A percentile compares a stretch with the other conserved stretches of the same genome.
Conservation (phyloP, 2,329 filamentous ascomycete genomes). For the Fusarium hainanense region DNA sequence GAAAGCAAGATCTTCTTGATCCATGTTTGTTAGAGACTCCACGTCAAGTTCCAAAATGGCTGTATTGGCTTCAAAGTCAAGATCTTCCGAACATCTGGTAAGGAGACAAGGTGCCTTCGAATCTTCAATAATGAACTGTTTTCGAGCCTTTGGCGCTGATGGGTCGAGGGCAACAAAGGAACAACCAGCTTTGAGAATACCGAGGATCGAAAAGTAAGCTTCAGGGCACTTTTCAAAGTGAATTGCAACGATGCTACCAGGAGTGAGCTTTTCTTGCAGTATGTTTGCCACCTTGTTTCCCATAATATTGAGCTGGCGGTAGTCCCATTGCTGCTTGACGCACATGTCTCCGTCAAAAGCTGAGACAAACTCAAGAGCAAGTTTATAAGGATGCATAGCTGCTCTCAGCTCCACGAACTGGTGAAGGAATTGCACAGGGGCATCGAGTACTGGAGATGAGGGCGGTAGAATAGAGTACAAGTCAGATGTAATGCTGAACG, state of each 20-base stretch:
- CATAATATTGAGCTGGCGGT: slow-evolving; percentile 74
- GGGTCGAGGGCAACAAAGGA: slow-evolving; percentile 85
- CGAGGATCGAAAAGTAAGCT: slow-evolving; percentile 84
- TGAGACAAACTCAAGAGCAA: slow-evolving; percentile 80
- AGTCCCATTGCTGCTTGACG: slow-evolving; percentile 74
- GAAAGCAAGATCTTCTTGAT: slow-evolving; percentile 26
- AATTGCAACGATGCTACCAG: slow-evolving; percentile 75
- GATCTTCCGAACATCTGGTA: slow-evolving; percentile 54
- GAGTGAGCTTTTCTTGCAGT: slow-evolving; percentile 60
- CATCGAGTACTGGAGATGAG: slow-evolving; percentile 65
- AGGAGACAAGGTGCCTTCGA: slow-evolving; percentile 74
- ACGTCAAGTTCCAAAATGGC: slow-evolving; percentile 52
- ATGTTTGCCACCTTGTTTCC: slow-evolving; percentile 79
- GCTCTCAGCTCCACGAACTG: slow-evolving; percentile 79
- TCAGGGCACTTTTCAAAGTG: slow-evolving; percentile 89
- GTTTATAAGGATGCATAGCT: slow-evolving; percentile 63
- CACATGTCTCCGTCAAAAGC: slow-evolving; percentile 60
- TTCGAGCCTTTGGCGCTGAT: slow-evolving; percentile 75
- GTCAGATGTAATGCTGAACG: slow-evolving; percentile 47
- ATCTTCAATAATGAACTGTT: slow-evolving; percentile 81
- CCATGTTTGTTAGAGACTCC: slow-evolving; percentile 41
- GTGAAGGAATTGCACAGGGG: slow-evolving; percentile 73
- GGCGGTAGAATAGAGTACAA: slow-evolving; percentile 76
- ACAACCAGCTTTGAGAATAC: slow-evolving; percentile 84
- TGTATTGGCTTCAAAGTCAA: slow-evolving; percentile 51